Evolutionary conservation across 2,329 filamentous ascomycete genomes (phyloP).

Genomic region (Phaeophleospora eucalypticola): DNA sequence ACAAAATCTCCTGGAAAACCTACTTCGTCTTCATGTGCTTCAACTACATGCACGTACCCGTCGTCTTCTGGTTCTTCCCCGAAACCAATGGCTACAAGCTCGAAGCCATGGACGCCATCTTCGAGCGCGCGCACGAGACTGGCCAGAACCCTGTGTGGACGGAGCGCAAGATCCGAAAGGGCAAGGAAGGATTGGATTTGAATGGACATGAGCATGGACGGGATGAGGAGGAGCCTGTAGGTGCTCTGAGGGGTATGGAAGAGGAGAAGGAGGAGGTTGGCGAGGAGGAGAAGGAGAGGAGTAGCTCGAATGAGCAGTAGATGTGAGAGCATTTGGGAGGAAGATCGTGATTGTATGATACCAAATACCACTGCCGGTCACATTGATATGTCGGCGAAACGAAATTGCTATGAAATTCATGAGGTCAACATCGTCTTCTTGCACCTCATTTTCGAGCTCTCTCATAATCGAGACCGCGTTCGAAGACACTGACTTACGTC

Average conservation of each 20-base stretch:
- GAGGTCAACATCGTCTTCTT: too few species aligned
- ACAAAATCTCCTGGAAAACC: conserved; percentile 46
- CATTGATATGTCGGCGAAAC: too few species aligned
- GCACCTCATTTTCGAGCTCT: too few species aligned
- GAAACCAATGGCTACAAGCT: conserved; percentile 25
- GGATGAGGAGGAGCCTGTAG: conserved; percentile 12
- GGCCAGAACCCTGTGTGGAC: conserved; percentile 28
- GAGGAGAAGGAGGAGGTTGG: conserved; percentile 15
- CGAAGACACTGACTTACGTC: too few species aligned
- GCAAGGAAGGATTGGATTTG: conserved; percentile 19
- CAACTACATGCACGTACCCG: conserved; percentile 15
- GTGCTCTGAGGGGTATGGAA: conserved; percentile 12
- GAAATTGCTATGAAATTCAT: too few species aligned
- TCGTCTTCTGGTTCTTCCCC: conserved; percentile 20
- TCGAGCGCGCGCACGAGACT: conserved; percentile 26
- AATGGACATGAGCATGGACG: conserved; percentile 12
- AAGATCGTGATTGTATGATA: neutral
- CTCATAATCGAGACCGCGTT: too few species aligned
- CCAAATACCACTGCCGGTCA: too few species aligned
- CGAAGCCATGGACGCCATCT: conserved; percentile 26
- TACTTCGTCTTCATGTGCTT: conserved; percentile 48
- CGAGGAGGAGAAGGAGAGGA: neutral
- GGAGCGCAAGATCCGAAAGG: conserved; percentile 22
- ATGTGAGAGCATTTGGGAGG: neutral
- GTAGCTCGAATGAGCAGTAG: neutral